Evolutionary conservation across 805 yeast species (phyloP).

Genomic region (Saccharomycopsis fibuligera): DNA sequence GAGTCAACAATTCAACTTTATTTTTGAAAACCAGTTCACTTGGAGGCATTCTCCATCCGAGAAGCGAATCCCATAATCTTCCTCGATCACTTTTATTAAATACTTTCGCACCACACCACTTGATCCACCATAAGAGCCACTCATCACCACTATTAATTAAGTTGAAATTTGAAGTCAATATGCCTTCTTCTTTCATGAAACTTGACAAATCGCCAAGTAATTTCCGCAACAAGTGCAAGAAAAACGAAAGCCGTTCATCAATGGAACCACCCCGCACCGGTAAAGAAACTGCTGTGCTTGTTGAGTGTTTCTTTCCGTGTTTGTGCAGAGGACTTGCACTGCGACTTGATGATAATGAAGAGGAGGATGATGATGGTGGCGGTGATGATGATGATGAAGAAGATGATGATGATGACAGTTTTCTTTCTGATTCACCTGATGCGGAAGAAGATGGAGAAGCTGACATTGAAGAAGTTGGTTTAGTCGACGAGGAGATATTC

Average conservation of each 20-base stretch:
- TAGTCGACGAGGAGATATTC: slow-evolving; percentile 21
- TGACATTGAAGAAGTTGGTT: slow-evolving; percentile 7
- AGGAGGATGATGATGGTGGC: neutral
- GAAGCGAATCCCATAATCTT: slow-evolving; percentile 78
- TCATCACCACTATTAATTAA: slow-evolving; percentile 56
- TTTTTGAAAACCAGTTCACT: neutral
- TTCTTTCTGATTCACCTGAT: no score
- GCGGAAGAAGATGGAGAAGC: slow-evolving; percentile 1
- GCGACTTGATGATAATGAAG: neutral
- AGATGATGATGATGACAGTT: no score
- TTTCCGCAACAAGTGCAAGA: slow-evolving; percentile 55
- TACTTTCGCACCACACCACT: slow-evolving; percentile 82
- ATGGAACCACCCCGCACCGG: slow-evolving; percentile 57
- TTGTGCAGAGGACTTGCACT: neutral
- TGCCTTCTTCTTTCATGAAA: slow-evolving; percentile 75
- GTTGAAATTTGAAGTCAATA: slow-evolving; percentile 42
- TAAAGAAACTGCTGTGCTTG: slow-evolving; percentile 31
- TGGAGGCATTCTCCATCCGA: slow-evolving; percentile 60
- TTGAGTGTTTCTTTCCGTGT: neutral
- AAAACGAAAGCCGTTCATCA: slow-evolving; percentile 62
- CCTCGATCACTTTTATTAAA: slow-evolving; percentile 80
- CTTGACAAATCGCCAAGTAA: slow-evolving; percentile 69
- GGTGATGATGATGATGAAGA: neutral
- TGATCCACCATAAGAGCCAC: slow-evolving; percentile 95
- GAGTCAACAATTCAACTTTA: neutral